These are phyloP conservation scores for Diplosphaera chodatii DNA, from an alignment of 139 green algal species.

Conservation along the genomic window DNA sequence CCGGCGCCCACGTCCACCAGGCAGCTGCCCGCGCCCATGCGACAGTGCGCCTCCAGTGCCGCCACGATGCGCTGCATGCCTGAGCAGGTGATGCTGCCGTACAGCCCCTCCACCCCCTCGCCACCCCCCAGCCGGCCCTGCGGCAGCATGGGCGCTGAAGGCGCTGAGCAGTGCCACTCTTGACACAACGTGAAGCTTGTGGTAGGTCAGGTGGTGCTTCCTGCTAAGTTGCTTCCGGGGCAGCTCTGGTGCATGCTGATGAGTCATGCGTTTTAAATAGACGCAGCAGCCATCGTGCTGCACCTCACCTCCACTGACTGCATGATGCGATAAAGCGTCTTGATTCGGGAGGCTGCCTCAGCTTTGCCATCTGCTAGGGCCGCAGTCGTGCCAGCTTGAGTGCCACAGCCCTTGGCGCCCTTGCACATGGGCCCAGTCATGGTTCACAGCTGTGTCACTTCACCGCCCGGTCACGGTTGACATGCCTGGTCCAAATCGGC, in stretches of 20 bases:
- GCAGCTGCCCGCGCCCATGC: slow-evolving; percentile 44
- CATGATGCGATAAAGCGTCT: slow-evolving; percentile 52
- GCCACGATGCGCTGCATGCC: slow-evolving; percentile 73
- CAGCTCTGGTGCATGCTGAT: no score
- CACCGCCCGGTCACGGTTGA: no score
- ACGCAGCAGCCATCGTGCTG: no score
- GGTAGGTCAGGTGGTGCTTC: neutral
- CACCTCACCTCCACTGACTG: slow-evolving; percentile 43
- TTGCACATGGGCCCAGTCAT: no score
- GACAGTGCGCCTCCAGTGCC: slow-evolving; percentile 49
- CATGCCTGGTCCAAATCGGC: no score
- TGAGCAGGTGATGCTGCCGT: slow-evolving; percentile 71
- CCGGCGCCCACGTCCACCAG: slow-evolving; percentile 85
- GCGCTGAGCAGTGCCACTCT: neutral
- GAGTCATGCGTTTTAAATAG: neutral
- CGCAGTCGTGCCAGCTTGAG: neutral
- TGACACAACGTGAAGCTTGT: neutral
- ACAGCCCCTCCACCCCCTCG: slow-evolving; percentile 87
- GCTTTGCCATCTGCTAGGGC: neutral
- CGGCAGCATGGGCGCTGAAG: no score
- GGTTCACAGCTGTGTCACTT: no score
- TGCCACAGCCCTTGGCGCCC: no score
- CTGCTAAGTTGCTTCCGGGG: no score
- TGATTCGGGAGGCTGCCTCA: slow-evolving; percentile 8
- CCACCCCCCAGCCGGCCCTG: slow-evolving; percentile 84